These are phyloP conservation scores for Parietaria judaica DNA, from an alignment of 306 rosid genomes.

Conservation along the genomic window DNA sequence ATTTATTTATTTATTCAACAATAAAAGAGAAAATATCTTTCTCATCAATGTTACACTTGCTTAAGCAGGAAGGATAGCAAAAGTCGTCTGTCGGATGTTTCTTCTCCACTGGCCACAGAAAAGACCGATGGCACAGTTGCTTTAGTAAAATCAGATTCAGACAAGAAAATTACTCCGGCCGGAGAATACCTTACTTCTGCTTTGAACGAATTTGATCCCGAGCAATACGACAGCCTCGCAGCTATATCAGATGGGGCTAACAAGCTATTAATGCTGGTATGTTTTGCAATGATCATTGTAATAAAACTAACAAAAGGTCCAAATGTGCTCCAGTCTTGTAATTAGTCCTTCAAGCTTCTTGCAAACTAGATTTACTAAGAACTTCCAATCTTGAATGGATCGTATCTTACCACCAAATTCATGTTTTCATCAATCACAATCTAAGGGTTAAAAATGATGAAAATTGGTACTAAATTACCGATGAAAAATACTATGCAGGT, in stretches of 20 bases:
- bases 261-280: slow-evolving; percentile 99
- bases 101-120: slow-evolving; percentile 51
- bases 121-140: slow-evolving; percentile 79
- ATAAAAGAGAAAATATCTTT: not conserved
- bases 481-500: slow-evolving; percentile 45
- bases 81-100: slow-evolving; percentile 44
- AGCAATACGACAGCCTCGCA: slow-evolving; percentile 90
- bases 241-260: slow-evolving; percentile 97
- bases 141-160: slow-evolving; percentile 68
- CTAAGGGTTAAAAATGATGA: not conserved
- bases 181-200: slow-evolving; percentile 99
- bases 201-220: slow-evolving; percentile 86
- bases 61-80: slow-evolving; percentile 50
- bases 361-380: no score
- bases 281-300: slow-evolving; percentile 5
- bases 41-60: not conserved
- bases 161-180: slow-evolving; percentile 78
- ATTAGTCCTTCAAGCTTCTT: no score
- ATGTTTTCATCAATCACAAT: not conserved
- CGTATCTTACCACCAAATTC: no score
- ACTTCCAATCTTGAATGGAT: no score
- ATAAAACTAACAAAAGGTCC: no score
- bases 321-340: no score
- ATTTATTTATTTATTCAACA: slow-evolving; percentile 17
- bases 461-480: not conserved